Percentiles rank a stretch among this genome's conserved stretches.
Evolutionary conservation across 257 asterid genomes (phyloP).

Genomic region (Ballota nigra): DNA sequence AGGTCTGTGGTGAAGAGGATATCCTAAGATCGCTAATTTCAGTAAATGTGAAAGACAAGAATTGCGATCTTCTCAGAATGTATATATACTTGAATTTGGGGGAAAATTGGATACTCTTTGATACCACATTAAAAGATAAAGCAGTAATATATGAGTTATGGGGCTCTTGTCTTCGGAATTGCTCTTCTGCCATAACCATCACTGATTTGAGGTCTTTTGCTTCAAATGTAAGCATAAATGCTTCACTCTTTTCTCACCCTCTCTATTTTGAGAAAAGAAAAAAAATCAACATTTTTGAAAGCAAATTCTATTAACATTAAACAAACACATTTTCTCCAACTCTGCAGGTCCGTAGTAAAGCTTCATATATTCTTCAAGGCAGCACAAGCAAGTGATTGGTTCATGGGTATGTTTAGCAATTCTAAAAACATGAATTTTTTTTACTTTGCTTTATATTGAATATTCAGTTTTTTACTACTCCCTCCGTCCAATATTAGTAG

Average conservation of each 20-base stretch:
- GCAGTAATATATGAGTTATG: slow-evolving; percentile 51
- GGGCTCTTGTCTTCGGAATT: slow-evolving; percentile 63
- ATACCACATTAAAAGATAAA: slow-evolving; percentile 42
- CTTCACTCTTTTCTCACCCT: not conserved
- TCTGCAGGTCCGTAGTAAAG: slow-evolving; percentile 88
- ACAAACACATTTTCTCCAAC: not conserved
- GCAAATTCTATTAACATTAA: too few relatives aligned
- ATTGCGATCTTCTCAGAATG: slow-evolving; percentile 67
- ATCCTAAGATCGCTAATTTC: slow-evolving; percentile 53
- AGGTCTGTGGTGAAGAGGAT: slow-evolving; percentile 60
- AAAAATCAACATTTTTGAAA: too few relatives aligned
- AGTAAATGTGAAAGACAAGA: slow-evolving; percentile 65
- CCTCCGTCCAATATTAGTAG: too few relatives aligned
- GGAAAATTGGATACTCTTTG: slow-evolving; percentile 70
- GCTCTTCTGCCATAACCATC: slow-evolving; percentile 68
- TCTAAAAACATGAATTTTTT: not conserved
- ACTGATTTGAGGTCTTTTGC: slow-evolving; percentile 87
- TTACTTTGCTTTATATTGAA: not conserved
- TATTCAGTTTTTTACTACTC: not conserved
- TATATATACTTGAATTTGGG: slow-evolving; percentile 65
- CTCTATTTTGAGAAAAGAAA: too few relatives aligned
- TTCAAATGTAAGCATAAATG: slow-evolving; percentile 52
- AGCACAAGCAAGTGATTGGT: slow-evolving; percentile 37
- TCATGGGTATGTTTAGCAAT: slow-evolving; percentile 14
- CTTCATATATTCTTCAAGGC: slow-evolving; percentile 90